A percentile compares a stretch with the other conserved stretches of the same genome.
Evolutionary conservation across 2,329 filamentous ascomycete species (phyloP).

Genomic region (Claviceps digitariae): DNA sequence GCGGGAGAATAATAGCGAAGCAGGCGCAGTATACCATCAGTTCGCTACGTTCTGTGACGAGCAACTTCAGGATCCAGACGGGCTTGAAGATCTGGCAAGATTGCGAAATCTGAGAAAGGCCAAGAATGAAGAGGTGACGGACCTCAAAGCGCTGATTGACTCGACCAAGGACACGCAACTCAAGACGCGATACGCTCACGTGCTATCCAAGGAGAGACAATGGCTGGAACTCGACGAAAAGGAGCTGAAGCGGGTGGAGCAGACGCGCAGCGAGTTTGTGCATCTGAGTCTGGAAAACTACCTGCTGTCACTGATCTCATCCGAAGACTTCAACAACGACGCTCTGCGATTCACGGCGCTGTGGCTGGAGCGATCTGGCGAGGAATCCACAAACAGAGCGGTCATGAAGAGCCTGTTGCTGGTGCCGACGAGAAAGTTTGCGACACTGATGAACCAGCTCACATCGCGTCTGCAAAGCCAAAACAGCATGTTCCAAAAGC

Average conservation of each 20-base stretch:
- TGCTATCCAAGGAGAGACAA: conserved; percentile 60
- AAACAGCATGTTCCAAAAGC: conserved; percentile 57
- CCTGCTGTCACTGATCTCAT: conserved; percentile 68
- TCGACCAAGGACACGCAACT: conserved; percentile 37
- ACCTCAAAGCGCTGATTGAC: conserved; percentile 50
- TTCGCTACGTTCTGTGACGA: conserved; percentile 93
- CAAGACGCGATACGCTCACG: conserved; percentile 42
- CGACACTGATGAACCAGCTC: conserved; percentile 84
- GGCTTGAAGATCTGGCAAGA: conserved; percentile 70
- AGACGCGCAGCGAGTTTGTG: conserved; percentile 71
- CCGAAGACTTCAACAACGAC: conserved; percentile 79
- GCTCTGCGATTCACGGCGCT: conserved; percentile 83
- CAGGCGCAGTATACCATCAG: conserved; percentile 82
- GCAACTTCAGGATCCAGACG: conserved; percentile 77
- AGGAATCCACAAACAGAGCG: conserved; percentile 60
- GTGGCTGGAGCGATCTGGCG: conserved; percentile 81
- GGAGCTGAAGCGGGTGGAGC: conserved; percentile 67
- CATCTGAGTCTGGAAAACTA: conserved; percentile 87
- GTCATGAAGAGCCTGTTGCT: conserved; percentile 55
- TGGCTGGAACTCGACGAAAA: conserved; percentile 87
- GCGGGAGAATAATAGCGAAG: conserved; percentile 51
- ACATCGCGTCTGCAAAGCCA: conserved; percentile 78
- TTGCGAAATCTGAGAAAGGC: conserved; percentile 66
- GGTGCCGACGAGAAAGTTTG: conserved; percentile 87
- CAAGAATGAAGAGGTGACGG: conserved; percentile 67